Conservation (phyloP, 1,139 yeast species). For the Pichia sp. region DNA sequence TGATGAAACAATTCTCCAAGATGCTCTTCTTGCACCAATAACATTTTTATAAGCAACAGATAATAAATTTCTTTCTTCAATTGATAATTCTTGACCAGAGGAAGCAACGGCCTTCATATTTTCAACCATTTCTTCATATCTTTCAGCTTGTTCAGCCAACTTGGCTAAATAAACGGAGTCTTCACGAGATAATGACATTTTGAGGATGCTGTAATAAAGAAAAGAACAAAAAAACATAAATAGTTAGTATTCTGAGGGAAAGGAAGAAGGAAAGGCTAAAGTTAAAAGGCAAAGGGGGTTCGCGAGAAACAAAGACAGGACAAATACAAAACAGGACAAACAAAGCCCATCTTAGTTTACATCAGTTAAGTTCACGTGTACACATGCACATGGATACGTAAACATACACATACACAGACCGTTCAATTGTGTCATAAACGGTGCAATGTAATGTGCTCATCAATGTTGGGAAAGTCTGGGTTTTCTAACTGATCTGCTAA, state of each 20-base stretch:
- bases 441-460: no score
- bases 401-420: no score
- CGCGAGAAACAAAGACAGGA: background rate
- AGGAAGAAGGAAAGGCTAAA: background rate
- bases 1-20: constrained; percentile 97
- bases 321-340: no score
- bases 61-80: constrained; percentile 94
- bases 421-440: no score
- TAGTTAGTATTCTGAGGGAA: constrained; percentile 3
- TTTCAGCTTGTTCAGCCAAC: constrained; percentile 99
- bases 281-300: background rate
- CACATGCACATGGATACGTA: no score
- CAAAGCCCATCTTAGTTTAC: no score
- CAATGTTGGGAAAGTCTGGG: no score
- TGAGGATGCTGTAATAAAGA: background rate
- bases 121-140: constrained; percentile 99
- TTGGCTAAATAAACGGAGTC: constrained; percentile 98
- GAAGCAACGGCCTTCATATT: constrained; percentile 98
- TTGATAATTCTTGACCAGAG: constrained; percentile 89
- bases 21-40: constrained; percentile 98
- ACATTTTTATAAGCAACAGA: constrained; percentile 98
- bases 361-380: no score
- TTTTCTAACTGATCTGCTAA: no score
- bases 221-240: background rate
- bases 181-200: constrained; percentile 87